Evolutionary conservation across 1,284 basidiomycete genomes (phyloP), one percentile per base, ranked within the genome.

Genomic region (Trichosporon asahii): DNA sequence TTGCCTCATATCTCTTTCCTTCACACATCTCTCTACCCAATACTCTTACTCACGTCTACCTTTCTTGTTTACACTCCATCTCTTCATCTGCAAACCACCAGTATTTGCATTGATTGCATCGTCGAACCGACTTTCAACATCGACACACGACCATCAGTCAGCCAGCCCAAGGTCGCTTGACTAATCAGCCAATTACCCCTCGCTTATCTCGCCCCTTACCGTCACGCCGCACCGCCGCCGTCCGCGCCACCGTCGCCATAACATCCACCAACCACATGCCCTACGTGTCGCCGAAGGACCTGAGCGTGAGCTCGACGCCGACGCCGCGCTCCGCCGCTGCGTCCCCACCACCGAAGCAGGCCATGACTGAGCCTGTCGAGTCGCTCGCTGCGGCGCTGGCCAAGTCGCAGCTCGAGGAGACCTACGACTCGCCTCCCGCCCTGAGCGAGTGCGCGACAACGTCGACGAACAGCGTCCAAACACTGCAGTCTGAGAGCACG

Each of bases 251-350:
- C 23, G 49, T 12, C 49, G 49, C 49, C 49, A 53, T 23, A n/a
- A 25, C 21, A 23, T 9, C 66, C 31, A 35, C 37, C 33, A 23
- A 46, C 61, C 9, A n/a, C 11, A 68, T 68, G 67, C 67, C 67
- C n/a, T 68, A 68, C 44, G 33, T 68, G 21, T 64, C 67, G 31
- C 67, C 67, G 7, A 68, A 68, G 46, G 67, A 68, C 61, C 29
- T 64, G 2, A 63, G 61, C 33, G 61, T 49, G 31, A 9, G 4
- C 46, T 46, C 49, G 31, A 53, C n/a, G 46, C 46, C 11, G 61
- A 40, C 61, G n/a, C 61, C 61, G 44, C 29, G 27, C 27, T 31
- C 27, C 18, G 29, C 27, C 29, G 29, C 27, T 15, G 21, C 57
- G 7, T 31, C 57, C n/a, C 27, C 57, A 11, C 57, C 57, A n/a